Percentiles rank a stretch among this genome's conserved stretches.
phyloP scores from a whole-genome alignment of 345 rosid species.

The Salix koriyanagi region DNA sequence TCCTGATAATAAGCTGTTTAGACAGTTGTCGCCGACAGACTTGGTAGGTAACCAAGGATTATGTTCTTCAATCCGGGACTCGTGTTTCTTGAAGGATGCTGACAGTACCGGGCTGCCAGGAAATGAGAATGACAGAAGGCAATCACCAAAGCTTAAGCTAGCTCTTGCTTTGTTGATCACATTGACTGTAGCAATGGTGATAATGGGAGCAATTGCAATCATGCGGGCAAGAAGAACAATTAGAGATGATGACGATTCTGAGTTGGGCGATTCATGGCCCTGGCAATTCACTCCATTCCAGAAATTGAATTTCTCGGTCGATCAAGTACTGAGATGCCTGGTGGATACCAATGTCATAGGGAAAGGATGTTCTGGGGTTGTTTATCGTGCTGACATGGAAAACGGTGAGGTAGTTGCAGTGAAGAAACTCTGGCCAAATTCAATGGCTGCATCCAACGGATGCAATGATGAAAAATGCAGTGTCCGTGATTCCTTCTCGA shows the following conservation, averaged over 20 bases:
- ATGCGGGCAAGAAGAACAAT: conserved; percentile 47
- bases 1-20: conserved; percentile 79
- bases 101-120: conserved; percentile 31
- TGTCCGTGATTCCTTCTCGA: conserved; percentile 88
- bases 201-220: conserved; percentile 68
- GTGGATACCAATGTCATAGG: conserved; percentile 84
- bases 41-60: conserved; percentile 60
- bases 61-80: conserved; percentile 56
- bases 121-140: conserved; percentile 20
- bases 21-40: conserved; percentile 51
- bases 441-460: conserved; percentile 37
- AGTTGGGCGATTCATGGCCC: conserved; percentile 78
- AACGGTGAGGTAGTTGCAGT: conserved; percentile 85
- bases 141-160: conserved; percentile 56
- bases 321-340: conserved; percentile 70
- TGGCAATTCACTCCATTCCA: conserved; percentile 98
- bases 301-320: conserved; percentile 83
- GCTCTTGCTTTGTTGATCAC: conserved; percentile 70
- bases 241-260: conserved; percentile 59
- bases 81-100: conserved; percentile 51
- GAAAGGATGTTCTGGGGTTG: conserved; percentile 88
- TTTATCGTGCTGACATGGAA: conserved; percentile 85
- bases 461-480: conserved; percentile 44
- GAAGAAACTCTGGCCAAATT: conserved; percentile 86
- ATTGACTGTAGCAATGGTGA: conserved; percentile 58